Conservation (phyloP, 2,329 filamentous ascomycete genomes). For the Fusarium armeniacum region DNA sequence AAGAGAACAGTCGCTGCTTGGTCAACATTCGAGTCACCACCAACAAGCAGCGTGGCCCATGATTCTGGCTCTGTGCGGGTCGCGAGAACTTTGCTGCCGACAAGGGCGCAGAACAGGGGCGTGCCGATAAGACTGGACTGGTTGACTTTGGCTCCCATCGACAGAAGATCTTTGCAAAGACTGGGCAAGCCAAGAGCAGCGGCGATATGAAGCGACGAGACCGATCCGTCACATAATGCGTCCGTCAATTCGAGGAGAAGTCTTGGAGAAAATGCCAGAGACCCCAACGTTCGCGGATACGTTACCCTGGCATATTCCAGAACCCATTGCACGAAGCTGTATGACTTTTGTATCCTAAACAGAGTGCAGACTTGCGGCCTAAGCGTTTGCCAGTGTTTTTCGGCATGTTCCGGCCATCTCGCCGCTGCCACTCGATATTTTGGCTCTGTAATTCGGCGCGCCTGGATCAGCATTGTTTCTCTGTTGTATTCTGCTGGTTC, state of each 20-base stretch:
- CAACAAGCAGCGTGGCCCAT: constrained; percentile 42
- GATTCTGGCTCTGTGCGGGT: constrained; percentile 39
- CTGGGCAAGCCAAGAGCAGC: constrained; percentile 52
- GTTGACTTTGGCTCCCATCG: constrained; percentile 41
- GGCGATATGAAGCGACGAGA: constrained; percentile 55
- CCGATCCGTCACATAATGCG: constrained; percentile 47
- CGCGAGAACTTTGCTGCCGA: constrained; percentile 50
- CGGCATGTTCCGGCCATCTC: constrained; percentile 49
- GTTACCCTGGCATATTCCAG: constrained; percentile 53
- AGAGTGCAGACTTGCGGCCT: constrained; percentile 48
- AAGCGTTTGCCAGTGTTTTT: constrained; percentile 50
- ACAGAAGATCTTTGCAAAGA: constrained; percentile 50
- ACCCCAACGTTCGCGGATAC: constrained; percentile 48
- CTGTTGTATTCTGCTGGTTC: constrained; percentile 50
- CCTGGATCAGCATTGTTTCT: constrained; percentile 45
- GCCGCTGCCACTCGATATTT: constrained; percentile 49
- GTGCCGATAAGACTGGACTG: constrained; percentile 48
- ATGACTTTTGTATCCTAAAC: constrained; percentile 47
- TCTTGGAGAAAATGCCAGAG: constrained; percentile 41
- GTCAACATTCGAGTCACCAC: constrained; percentile 16
- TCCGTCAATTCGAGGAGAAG: constrained; percentile 51
- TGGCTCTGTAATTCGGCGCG: constrained; percentile 44
- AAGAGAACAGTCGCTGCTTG: constrained; percentile 41
- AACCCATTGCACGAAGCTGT: constrained; percentile 56
- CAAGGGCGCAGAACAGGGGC: constrained; percentile 55